These are phyloP conservation scores for Penicillium sp. DNA, from an alignment of 2,329 filamentous ascomycete species.

Conservation along the genomic window DNA sequence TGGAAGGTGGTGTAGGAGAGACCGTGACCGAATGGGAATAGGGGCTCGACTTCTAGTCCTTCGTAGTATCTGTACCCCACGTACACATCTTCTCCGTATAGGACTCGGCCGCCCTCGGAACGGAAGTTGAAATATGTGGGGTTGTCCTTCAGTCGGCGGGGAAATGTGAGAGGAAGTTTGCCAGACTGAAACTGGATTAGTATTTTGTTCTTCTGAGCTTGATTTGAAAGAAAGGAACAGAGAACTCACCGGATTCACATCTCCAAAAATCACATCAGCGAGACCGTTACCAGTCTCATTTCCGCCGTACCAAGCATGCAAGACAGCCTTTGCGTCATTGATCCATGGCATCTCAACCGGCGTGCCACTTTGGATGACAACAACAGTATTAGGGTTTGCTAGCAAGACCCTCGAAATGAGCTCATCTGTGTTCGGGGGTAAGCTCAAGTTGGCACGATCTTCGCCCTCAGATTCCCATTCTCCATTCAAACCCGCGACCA, in stretches of 20 bases:
- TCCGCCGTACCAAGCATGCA: constrained; percentile 74
- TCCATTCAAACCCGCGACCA: constrained; percentile 61
- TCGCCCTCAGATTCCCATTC: constrained; percentile 43
- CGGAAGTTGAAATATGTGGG: constrained; percentile 68
- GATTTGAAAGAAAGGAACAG: too few species aligned
- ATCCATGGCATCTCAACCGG: constrained; percentile 47
- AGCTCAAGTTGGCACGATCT: constrained; percentile 49
- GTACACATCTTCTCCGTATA: constrained; percentile 62
- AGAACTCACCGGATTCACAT: constrained; percentile 54
- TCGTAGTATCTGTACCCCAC: constrained; percentile 44
- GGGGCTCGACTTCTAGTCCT: neutral
- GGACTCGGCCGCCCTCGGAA: constrained; percentile 48
- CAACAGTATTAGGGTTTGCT: constrained; percentile 62
- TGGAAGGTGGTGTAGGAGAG: constrained; percentile 11
- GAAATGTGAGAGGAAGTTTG: constrained; percentile 68
- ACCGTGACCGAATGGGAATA: constrained; percentile 11
- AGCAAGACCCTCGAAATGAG: constrained; percentile 59
- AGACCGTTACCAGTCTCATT: constrained; percentile 73
- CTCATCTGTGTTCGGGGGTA: constrained; percentile 48
- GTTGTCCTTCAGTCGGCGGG: constrained; percentile 59
- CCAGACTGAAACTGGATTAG: constrained; percentile 44
- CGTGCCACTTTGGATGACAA: constrained; percentile 71
- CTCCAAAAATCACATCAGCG: constrained; percentile 67
- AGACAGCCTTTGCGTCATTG: constrained; percentile 47
- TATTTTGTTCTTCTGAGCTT: too few species aligned